Percentiles rank a stretch among this genome's conserved stretches.
Conservation (phyloP, 2,329 filamentous ascomycete genomes). For the Colletotrichum horii region DNA sequence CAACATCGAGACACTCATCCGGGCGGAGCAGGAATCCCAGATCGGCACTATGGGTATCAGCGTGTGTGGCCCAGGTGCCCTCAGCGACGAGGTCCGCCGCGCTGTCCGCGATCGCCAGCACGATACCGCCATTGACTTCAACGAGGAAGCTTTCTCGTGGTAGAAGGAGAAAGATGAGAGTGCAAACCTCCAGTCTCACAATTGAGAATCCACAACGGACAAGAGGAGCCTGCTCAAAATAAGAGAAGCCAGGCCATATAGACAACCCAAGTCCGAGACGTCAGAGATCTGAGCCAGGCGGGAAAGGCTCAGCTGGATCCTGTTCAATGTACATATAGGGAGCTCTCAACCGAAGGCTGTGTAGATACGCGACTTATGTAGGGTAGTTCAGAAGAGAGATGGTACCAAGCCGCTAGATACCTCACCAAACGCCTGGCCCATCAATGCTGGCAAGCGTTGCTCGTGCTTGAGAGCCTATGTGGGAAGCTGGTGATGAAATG, state of each 20-base stretch:
- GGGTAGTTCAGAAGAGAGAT: neutral
- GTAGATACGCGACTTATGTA: neutral
- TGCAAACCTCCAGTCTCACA: neutral
- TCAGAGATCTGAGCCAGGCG: neutral
- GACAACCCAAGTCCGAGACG: neutral
- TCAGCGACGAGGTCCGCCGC: slow-evolving; percentile 76
- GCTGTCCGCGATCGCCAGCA: slow-evolving; percentile 70
- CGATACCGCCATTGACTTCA: slow-evolving; percentile 73
- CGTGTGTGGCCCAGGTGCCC: slow-evolving; percentile 75
- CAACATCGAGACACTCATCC: slow-evolving; percentile 74
- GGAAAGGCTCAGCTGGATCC: neutral
- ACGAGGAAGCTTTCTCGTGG: slow-evolving; percentile 78
- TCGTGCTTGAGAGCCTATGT: neutral
- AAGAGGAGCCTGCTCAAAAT: neutral
- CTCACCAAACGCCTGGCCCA: neutral
- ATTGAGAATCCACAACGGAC: neutral
- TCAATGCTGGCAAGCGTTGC: neutral
- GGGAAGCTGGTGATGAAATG: neutral
- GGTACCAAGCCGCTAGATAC: neutral
- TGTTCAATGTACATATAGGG: neutral
- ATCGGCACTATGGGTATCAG: slow-evolving; percentile 76
- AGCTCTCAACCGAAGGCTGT: neutral
- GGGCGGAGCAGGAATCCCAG: slow-evolving; percentile 76
- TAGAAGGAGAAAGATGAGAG: slow-evolving; percentile 31
- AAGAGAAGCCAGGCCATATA: neutral